Evolutionary conservation across 1,139 yeast species (phyloP).

Genomic region (Chernovozyma aurita): DNA sequence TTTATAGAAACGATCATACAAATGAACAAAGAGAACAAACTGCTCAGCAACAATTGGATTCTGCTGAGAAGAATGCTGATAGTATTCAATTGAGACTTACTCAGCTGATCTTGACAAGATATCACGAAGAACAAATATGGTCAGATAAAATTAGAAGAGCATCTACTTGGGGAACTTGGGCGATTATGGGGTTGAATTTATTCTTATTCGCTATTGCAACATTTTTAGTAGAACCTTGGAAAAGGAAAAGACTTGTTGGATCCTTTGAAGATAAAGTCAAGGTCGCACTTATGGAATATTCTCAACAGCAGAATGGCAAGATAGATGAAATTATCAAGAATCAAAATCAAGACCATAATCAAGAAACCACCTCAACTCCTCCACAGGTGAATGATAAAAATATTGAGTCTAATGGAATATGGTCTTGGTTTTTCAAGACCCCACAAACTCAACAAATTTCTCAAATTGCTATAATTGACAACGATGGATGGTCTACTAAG

Average conservation of each 20-base stretch:
- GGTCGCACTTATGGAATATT: constrained; percentile 39
- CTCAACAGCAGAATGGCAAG: constrained; percentile 15
- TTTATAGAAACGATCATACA: constrained; percentile 77
- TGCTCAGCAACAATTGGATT: constrained; percentile 46
- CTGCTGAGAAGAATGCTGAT: constrained; percentile 64
- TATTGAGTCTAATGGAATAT: neutral
- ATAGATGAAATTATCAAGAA: constrained; percentile 11
- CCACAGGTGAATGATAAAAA: neutral
- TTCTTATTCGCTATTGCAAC: constrained; percentile 77
- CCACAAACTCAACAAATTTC: neutral
- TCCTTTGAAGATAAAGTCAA: constrained; percentile 81
- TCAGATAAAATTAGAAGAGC: constrained; percentile 92
- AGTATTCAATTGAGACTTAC: constrained; percentile 66
- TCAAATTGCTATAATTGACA: neutral
- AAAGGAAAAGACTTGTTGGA: constrained; percentile 70
- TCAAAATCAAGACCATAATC: neutral
- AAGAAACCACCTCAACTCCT: neutral
- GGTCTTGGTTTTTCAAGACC: neutral
- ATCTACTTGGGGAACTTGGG: constrained; percentile 96
- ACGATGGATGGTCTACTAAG: neutral
- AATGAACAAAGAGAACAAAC: constrained; percentile 60
- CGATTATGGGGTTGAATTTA: constrained; percentile 83
- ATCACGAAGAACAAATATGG: constrained; percentile 98
- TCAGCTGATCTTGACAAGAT: constrained; percentile 76
- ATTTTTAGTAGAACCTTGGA: constrained; percentile 91